Evolutionary conservation across 2,329 filamentous ascomycete genomes (phyloP).

Genomic region (Microsporum audouinii): DNA sequence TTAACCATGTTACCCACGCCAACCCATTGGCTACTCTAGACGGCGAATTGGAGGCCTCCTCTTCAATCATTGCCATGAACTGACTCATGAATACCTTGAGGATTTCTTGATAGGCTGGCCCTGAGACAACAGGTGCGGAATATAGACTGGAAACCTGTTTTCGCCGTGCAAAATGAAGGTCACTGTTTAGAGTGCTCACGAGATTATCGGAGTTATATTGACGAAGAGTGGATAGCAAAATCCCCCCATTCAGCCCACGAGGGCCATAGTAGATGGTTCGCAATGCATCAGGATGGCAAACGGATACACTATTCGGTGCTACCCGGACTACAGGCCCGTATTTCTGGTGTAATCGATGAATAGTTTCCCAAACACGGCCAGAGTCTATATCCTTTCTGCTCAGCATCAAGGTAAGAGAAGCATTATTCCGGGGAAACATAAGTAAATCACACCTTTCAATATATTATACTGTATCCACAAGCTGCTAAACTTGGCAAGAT

Average conservation of each 20-base stretch:
- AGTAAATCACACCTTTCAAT: slow-evolving; percentile 8
- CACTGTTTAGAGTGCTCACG: slow-evolving; percentile 13
- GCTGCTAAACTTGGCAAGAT: slow-evolving; percentile 12
- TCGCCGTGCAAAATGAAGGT: slow-evolving; percentile 13
- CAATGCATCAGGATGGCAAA: slow-evolving; percentile 15
- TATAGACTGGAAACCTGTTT: slow-evolving; percentile 12
- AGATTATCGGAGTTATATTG: slow-evolving; percentile 14
- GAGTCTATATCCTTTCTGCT: not conserved
- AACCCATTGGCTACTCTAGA: slow-evolving; percentile 11
- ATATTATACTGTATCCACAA: slow-evolving; percentile 13
- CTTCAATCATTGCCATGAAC: slow-evolving; percentile 11
- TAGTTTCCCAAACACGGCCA: not conserved
- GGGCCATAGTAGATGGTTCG: slow-evolving; percentile 14
- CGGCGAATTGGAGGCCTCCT: slow-evolving; percentile 4
- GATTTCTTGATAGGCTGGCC: slow-evolving; percentile 7
- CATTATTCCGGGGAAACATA: not conserved
- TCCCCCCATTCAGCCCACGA: slow-evolving; percentile 9
- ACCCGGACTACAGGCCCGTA: slow-evolving; percentile 15
- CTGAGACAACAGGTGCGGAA: slow-evolving; percentile 9
- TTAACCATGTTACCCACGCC: slow-evolving; percentile 13
- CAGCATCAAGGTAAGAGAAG: not conserved
- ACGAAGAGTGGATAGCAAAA: slow-evolving; percentile 9
- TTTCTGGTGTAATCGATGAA: slow-evolving; percentile 9
- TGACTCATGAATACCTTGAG: slow-evolving; percentile 10
- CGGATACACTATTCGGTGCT: slow-evolving; percentile 11